Evolutionary conservation across 1,284 basidiomycete species (phyloP).

Genomic region (Leccinum subrobustum): DNA sequence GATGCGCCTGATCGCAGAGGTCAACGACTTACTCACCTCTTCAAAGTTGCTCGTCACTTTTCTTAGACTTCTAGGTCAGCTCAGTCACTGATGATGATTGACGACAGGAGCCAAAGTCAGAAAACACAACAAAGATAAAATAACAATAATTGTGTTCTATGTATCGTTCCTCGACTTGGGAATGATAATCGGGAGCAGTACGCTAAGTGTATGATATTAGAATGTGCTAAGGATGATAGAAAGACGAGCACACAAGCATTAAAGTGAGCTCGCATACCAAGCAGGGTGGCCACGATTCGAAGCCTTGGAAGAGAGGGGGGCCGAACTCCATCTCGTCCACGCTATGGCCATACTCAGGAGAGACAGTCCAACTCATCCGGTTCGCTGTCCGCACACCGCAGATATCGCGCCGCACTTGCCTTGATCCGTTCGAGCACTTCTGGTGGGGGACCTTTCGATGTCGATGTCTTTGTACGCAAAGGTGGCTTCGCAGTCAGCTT

Average conservation of each 20-base stretch:
- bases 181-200: background rate
- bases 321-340: background rate
- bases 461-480: slow-evolving; percentile 7
- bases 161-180: background rate
- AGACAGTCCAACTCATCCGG: slow-evolving; percentile 36
- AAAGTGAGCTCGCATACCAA: background rate
- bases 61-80: too few relatives aligned
- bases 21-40: too few relatives aligned
- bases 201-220: background rate
- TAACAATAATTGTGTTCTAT: background rate
- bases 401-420: slow-evolving; percentile 18
- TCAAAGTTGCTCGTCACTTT: too few relatives aligned
- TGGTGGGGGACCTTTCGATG: slow-evolving; percentile 26
- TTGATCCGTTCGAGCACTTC: slow-evolving; percentile 33
- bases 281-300: background rate
- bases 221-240: background rate
- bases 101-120: background rate
- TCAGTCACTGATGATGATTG: background rate
- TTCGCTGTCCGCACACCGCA: slow-evolving; percentile 25
- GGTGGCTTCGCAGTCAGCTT: slow-evolving; percentile 5
- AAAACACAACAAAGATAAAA: background rate
- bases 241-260: background rate
- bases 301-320: background rate
- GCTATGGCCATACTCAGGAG: slow-evolving; percentile 17
- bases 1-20: background rate